Base-by-base conservation (phyloP, 805 yeast species). In the Metschnikowia borealis region DNA sequence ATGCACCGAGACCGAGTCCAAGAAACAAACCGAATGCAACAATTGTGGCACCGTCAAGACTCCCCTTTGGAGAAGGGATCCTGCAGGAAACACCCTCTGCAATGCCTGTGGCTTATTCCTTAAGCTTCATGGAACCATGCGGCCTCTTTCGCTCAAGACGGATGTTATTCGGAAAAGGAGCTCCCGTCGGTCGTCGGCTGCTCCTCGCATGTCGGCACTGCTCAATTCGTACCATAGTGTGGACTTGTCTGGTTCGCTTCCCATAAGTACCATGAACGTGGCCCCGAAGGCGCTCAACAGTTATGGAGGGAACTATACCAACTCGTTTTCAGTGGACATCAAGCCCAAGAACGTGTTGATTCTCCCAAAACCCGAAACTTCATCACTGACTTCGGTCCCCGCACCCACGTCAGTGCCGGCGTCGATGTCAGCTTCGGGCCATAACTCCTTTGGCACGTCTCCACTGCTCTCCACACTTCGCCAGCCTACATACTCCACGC, bases 81-180 rank as follows among this genome's bases (percentile, higher is more conserved):
- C 82, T 6, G 70, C 65, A 26, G 86, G 86, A 1, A 78, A 80
- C 53, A 80, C 85, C 2, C 67, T 82, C 5, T 82, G 86, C 61
- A 82, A 82, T 59, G 86, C 86, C 0, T 82, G 86, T 67, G 86
- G 86, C 0, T 66, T 82, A 20, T 82, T 81, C 59, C 73, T 77
- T 48, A 81, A 81, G 58, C 64, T 82, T 17, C 86, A 82, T 58
- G 86, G 86, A 15, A 79, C 85, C 2, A 79, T 80, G 62, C 65
- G 86, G 46, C 86, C 86, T 1, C 65, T 82, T 21, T 76, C 83
- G 21, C 66, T 80, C 49, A 80, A 80, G 52, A 80, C 82, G 0
- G 84, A 80, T 54, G 77, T 79, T 11, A 82, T 82, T 46, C 80
- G 79, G 50, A 82, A 81, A 62, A 66, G 86, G 57, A 74, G 74